These are phyloP conservation scores for Didymella pomorum DNA, from an alignment of 2,329 filamentous ascomycete genomes.

Conservation along the genomic window DNA sequence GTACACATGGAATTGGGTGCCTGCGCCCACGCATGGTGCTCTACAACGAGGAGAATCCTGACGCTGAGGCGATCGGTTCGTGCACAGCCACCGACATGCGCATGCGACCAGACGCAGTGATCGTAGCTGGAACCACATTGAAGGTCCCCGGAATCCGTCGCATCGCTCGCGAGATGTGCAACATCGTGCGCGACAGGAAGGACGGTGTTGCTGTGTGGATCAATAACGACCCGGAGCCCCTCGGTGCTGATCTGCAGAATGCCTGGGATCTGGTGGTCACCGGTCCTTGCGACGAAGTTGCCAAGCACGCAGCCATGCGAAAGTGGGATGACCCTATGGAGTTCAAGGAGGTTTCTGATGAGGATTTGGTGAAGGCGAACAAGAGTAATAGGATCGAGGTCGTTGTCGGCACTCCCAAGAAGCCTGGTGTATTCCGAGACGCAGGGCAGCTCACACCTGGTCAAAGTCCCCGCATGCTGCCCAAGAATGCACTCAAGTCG, in stretches of 20 bases:
- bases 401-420: constrained; percentile 46
- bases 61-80: constrained; percentile 93
- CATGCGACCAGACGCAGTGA: constrained; percentile 84
- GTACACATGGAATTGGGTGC: constrained; percentile 91
- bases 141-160: constrained; percentile 93
- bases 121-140: constrained; percentile 94
- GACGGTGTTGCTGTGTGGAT: constrained; percentile 94
- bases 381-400: constrained; percentile 44
- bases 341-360: constrained; percentile 47
- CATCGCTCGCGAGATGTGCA: constrained; percentile 90
- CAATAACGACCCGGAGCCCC: constrained; percentile 85
- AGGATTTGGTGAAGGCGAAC: constrained; percentile 43
- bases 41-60: constrained; percentile 97
- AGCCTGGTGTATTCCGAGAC: constrained; percentile 37
- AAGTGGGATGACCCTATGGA: constrained; percentile 62
- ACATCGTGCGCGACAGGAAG: constrained; percentile 79
- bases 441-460: constrained; percentile 48
- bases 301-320: constrained; percentile 70
- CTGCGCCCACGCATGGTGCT: constrained; percentile 92
- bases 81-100: constrained; percentile 88
- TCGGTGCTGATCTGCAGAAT: constrained; percentile 84
- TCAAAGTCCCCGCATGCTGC: constrained; percentile 46
- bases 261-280: constrained; percentile 92
- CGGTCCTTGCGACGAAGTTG: constrained; percentile 88
- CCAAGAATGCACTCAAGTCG: constrained; percentile 32